Conservation (phyloP, 148 eudicot genomes). For the Silene uniflora region DNA sequence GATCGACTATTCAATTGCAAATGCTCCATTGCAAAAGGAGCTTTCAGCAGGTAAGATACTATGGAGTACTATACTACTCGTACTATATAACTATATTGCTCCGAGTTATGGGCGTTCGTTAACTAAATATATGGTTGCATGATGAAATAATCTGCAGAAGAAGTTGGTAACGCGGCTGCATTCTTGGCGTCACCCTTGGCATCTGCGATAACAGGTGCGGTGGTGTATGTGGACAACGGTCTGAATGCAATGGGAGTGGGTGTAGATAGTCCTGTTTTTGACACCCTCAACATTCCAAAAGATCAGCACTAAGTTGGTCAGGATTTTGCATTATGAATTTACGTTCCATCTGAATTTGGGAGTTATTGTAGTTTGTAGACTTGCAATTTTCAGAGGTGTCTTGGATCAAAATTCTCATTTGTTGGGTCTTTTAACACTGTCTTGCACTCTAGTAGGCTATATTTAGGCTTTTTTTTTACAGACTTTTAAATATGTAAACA, state of each 20-base stretch:
- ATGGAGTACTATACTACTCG: neutral
- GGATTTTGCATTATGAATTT: constrained; percentile 2
- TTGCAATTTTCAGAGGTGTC: neutral
- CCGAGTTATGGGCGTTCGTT: neutral
- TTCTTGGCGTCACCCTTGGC: constrained; percentile 95
- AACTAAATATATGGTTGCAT: constrained; percentile 9
- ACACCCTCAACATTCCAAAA: constrained; percentile 68
- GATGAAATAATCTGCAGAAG: constrained; percentile 50
- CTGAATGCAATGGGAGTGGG: constrained; percentile 97
- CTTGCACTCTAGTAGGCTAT: neutral
- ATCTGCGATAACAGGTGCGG: constrained; percentile 90
- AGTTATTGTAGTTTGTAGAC: neutral
- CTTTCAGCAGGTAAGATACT: constrained; percentile 65
- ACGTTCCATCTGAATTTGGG: neutral
- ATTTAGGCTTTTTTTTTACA: neutral
- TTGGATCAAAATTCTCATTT: too few species aligned
- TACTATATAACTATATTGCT: too few species aligned
- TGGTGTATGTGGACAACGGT: constrained; percentile 90
- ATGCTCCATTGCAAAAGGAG: constrained; percentile 91
- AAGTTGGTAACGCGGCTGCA: constrained; percentile 91
- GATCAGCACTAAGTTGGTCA: constrained; percentile 32
- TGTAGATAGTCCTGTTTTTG: constrained; percentile 79
- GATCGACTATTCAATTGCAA: constrained; percentile 85
- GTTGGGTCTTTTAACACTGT: neutral
- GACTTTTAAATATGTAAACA: neutral